A percentile compares a stretch with the other conserved stretches of the same genome.
Evolutionary conservation across 2,329 filamentous ascomycete species (phyloP).

Genomic region (Penicillium olsonii): DNA sequence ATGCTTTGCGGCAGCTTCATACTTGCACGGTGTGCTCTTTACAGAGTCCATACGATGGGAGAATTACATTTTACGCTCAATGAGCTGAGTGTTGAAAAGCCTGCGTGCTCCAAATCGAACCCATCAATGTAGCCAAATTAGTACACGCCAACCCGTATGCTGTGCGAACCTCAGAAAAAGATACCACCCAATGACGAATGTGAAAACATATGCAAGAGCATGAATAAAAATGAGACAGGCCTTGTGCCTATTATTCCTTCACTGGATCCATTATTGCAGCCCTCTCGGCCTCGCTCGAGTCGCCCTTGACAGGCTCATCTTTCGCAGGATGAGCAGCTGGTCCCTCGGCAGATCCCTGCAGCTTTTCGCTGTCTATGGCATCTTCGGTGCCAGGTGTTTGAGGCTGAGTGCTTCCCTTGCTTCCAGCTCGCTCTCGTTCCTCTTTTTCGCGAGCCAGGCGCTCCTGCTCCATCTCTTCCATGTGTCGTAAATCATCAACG

Average conservation of each 20-base stretch:
- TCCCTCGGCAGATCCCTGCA: constrained; percentile 25
- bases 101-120: not conserved
- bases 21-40: too few relatives aligned
- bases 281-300: not conserved
- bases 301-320: constrained; percentile 11
- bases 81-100: too few relatives aligned
- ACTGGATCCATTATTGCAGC: not conserved
- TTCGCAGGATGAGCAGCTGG: constrained; percentile 24
- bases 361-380: constrained; percentile 8
- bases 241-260: not conserved
- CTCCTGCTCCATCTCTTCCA: constrained; percentile 97
- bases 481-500: constrained; percentile 93
- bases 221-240: constrained; percentile 3
- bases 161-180: constrained; percentile 12
- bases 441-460: constrained; percentile 76
- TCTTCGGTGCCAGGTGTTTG: constrained; percentile 31
- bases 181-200: constrained; percentile 6
- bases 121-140: constrained; percentile 4
- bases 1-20: constrained; percentile 12
- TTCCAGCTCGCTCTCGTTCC: constrained; percentile 71
- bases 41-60: too few relatives aligned
- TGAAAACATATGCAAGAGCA: constrained; percentile 10
- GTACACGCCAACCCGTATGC: constrained; percentile 20
- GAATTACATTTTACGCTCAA: too few relatives aligned
- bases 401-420: constrained; percentile 75